A percentile compares a stretch with the other conserved stretches of the same genome.
phyloP scores from a whole-genome alignment of 345 rosid genomes.

The Linum usitatissimum region DNA sequence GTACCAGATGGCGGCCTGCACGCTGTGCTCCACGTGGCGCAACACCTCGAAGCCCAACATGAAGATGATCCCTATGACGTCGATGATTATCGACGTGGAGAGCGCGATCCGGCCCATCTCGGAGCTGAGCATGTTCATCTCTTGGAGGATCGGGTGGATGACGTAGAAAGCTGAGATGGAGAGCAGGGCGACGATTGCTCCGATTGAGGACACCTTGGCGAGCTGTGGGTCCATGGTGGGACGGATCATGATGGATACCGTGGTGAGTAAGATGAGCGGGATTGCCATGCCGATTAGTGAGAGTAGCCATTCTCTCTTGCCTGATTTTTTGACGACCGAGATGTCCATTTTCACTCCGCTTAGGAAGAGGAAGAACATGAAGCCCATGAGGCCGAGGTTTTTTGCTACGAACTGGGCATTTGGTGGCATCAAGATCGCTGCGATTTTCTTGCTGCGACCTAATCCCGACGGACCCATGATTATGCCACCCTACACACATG shows the following conservation, averaged over 20 bases:
- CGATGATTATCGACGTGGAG: slow-evolving; percentile 34
- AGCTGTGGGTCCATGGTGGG: slow-evolving; percentile 21
- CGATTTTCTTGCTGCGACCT: slow-evolving; percentile 32
- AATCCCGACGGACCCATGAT: slow-evolving; percentile 66
- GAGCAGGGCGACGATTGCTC: slow-evolving; percentile 18
- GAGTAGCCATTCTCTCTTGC: slow-evolving; percentile 30
- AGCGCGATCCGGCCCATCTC: slow-evolving; percentile 51
- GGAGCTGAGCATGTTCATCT: slow-evolving; percentile 51
- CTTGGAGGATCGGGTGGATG: slow-evolving; percentile 36
- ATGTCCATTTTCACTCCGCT: slow-evolving; percentile 44
- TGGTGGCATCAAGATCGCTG: slow-evolving; percentile 27
- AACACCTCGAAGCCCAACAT: slow-evolving; percentile 29
- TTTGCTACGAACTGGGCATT: slow-evolving; percentile 29
- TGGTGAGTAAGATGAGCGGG: slow-evolving; percentile 13
- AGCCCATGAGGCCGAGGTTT: slow-evolving; percentile 48
- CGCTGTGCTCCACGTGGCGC: slow-evolving; percentile 24
- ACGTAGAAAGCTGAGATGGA: slow-evolving; percentile 40
- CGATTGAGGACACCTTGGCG: slow-evolving; percentile 19
- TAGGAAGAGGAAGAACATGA: slow-evolving; percentile 44
- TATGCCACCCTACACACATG: slow-evolving; percentile 48
- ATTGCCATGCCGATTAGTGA: slow-evolving; percentile 27
- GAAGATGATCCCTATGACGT: slow-evolving; percentile 19
- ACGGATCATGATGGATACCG: slow-evolving; percentile 15
- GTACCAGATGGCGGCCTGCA: slow-evolving; percentile 20
- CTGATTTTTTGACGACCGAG: slow-evolving; percentile 23